Conservation (phyloP, 2,329 filamentous ascomycete genomes). For the Waltergamsia citrina region DNA sequence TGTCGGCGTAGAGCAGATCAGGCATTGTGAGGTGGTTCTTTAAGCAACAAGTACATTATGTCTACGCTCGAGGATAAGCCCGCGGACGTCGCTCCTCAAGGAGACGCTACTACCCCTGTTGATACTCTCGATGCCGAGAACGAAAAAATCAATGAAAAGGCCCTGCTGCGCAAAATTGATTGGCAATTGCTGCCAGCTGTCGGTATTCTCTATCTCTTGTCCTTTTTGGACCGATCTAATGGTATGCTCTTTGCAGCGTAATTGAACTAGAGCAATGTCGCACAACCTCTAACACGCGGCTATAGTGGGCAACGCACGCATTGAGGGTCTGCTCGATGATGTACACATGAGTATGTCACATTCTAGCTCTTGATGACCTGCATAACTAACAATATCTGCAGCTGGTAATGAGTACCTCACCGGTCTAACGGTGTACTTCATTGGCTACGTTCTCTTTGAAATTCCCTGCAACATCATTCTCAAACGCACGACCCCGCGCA, state of each 20-base stretch:
- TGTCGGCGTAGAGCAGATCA: too few relatives aligned
- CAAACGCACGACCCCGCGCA: slow-evolving; percentile 46
- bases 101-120: too few relatives aligned
- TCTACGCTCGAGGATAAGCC: too few relatives aligned
- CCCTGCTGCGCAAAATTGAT: slow-evolving; percentile 49
- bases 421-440: slow-evolving; percentile 57
- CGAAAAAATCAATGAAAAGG: slow-evolving; percentile 38
- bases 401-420: slow-evolving; percentile 55
- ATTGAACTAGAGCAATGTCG: too few relatives aligned
- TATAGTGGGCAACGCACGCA: slow-evolving; percentile 47
- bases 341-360: slow-evolving; percentile 38
- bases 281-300: slow-evolving; percentile 13
- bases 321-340: slow-evolving; percentile 44
- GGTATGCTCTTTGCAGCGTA: slow-evolving; percentile 27
- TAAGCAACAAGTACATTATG: too few relatives aligned
- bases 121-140: neutral
- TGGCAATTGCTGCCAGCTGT: slow-evolving; percentile 40
- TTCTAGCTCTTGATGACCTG: neutral
- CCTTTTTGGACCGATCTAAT: slow-evolving; percentile 49
- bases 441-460: slow-evolving; percentile 50
- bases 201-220: slow-evolving; percentile 44
- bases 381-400: slow-evolving; percentile 18
- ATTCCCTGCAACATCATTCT: slow-evolving; percentile 54
- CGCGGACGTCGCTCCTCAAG: too few relatives aligned
- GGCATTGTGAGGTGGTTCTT: too few relatives aligned